Evolutionary conservation across 1,139 yeast genomes (phyloP), one percentile per base, ranked within the genome.

Genomic region (Yamadazyma jaroonii): DNA sequence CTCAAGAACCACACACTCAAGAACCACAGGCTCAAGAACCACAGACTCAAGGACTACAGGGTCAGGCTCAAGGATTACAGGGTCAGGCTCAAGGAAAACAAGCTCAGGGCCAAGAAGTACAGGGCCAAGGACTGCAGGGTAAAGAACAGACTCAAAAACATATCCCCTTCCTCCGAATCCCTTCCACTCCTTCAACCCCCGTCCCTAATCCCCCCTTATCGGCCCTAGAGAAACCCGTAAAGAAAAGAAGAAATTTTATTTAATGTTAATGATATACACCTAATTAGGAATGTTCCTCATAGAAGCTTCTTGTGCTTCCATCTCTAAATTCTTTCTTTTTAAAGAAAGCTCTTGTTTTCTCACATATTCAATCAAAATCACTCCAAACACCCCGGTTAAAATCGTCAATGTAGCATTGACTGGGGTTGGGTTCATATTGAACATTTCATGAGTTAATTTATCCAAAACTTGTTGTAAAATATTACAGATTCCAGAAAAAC

Each of bases 401-500:
- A 53, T 42, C 1, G 85, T 70, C 42, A 90, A 66, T 1, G 72
- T 41, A 1, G 66, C 40, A 56, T 89, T 89, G 26, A 87, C 74
- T 0, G 97, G 96, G 6, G 68, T 70, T 13, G 97, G 97, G 55
- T 89, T 82, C 76, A 78, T 77, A 34, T 74, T 47, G 56, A 85
- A 84, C 12, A 67, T 60, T 31, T 72, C 71, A 54, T 87, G 95
- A 0, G 96, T 88, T 24, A 72, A 52, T 36, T 65, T 67, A 54
- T 89, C 97, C 58, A 89, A 62, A 3, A 68, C 64, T 24, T 84
- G 80, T 55, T 87, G 96, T 10, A 77, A 55, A 47, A 88, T 67
- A 58, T 88, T 90, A 59, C 84, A 77, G 20, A 83, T 50, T 2
- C 97, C 97, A 11, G 95, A 78, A 43, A 85, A 67, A 41, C 90